Percentiles rank a stretch among this genome's conserved stretches.
These are phyloP conservation scores for Paxillus involutus DNA, from an alignment of 768 basidiomycete genomes.

Conservation along the genomic window DNA sequence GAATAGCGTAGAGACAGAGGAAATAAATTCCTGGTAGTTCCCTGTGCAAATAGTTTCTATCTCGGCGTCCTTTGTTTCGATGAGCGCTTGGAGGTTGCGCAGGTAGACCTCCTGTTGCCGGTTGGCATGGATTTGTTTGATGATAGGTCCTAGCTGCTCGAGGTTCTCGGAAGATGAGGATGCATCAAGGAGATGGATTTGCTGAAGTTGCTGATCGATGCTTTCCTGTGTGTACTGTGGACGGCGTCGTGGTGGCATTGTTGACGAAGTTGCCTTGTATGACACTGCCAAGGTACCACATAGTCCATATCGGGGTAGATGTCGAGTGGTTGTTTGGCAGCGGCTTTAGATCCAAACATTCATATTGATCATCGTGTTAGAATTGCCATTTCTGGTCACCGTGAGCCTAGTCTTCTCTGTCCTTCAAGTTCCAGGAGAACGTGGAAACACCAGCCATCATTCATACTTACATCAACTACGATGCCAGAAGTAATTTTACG, in stretches of 20 bases:
- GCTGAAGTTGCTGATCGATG: constrained; percentile 88
- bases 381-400: too few species aligned
- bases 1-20: constrained; percentile 94
- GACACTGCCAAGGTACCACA: constrained; percentile 2
- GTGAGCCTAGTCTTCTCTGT: too few species aligned
- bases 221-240: constrained; percentile 77
- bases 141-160: constrained; percentile 92
- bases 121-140: constrained; percentile 89
- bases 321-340: constrained; percentile 39
- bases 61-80: constrained; percentile 92
- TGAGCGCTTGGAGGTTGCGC: constrained; percentile 79
- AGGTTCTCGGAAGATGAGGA: constrained; percentile 91
- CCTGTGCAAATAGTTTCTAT: constrained; percentile 95
- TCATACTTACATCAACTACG: constrained; percentile 9
- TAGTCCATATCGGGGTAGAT: constrained; percentile 11
- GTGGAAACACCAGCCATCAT: not conserved
- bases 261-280: constrained; percentile 3
- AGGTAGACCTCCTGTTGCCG: constrained; percentile 89
- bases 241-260: constrained; percentile 75
- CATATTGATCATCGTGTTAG: too few species aligned
- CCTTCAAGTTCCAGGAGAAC: not conserved
- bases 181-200: constrained; percentile 85
- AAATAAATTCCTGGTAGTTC: constrained; percentile 98
- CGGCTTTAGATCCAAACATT: constrained; percentile 37
- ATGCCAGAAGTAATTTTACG: constrained; percentile 36